Base-by-base conservation (phyloP, 441 rosid species). In the Dalechampia spathulata region DNA sequence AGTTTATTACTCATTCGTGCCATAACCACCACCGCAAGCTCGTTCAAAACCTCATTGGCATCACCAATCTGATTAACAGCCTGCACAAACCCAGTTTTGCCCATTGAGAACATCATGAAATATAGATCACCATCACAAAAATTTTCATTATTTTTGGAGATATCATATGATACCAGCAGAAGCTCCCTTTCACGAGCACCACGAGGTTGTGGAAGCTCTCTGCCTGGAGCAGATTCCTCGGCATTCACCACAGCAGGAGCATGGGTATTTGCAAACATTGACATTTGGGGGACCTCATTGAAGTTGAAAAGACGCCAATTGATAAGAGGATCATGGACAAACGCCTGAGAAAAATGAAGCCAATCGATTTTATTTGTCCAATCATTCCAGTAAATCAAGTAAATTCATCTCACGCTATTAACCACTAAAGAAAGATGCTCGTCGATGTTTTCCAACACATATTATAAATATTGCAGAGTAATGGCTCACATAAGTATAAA, bases 261-360 rank as follows among this genome's bases (percentile, higher is more conserved):
- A 40, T 82, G 86, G 38, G 81, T 41, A 69, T 74, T 82, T 15
- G 71, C 71, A 59, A 86, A 69, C 69, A 81, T 49, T 1, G 98
- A 79, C 80, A 91, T 74, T 79, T 88, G 97, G 7, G 98, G 98
- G 42, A 92, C 96, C 83, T 89, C 97, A 45, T 85, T 89, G 78
- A 86, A 92, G 78, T 86, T 89, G 80, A 95, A 91, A 57, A 95
- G 99, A 68, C 98, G 98, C 99, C 99, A 95, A 57, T 95, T 91
- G 51, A 95, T 95, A 58, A 95, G 96, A 69, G 99, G 99, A 74
- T 95, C 99, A 45, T 95, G 99, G 52, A 95, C 98, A 79, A 91
- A 95, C 23, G 99, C 99, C 96, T 87, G 78, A 64, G 56, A 64
- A 44, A 11, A 25, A 14, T 21, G 11, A 46, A 42, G 22, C 49